Evolutionary conservation across 2,329 filamentous ascomycete genomes (phyloP).

Genomic region (Monascus ruber): DNA sequence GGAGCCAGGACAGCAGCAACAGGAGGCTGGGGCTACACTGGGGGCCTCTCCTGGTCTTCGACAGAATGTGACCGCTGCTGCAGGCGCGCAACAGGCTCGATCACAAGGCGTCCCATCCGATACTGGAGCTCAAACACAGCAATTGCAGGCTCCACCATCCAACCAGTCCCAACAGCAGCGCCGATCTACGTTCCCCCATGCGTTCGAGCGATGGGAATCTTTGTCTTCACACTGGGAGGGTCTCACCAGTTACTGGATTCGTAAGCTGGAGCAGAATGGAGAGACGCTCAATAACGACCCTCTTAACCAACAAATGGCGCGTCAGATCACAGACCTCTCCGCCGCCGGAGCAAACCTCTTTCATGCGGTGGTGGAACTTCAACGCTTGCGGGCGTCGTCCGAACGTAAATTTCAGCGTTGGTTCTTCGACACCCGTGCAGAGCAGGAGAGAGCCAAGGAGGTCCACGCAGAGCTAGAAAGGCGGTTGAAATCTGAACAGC

Average conservation of each 20-base stretch:
- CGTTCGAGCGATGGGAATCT: constrained; percentile 95
- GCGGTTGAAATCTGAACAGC: constrained; percentile 62
- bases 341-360: constrained; percentile 95
- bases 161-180: constrained; percentile 15
- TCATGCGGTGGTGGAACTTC: constrained; percentile 91
- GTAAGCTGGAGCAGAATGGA: constrained; percentile 78
- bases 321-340: constrained; percentile 94
- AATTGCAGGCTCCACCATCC: constrained; percentile 15
- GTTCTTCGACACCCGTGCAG: constrained; percentile 90
- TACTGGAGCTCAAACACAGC: constrained; percentile 6
- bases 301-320: constrained; percentile 73
- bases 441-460: constrained; percentile 77
- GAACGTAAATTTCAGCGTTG: constrained; percentile 97
- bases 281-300: constrained; percentile 74
- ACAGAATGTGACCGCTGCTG: constrained; percentile 5
- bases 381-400: constrained; percentile 83
- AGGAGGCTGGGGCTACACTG: constrained; percentile 5
- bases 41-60: constrained; percentile 6
- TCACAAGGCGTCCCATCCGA: constrained; percentile 6
- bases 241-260: constrained; percentile 93
- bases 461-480: constrained; percentile 68
- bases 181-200: constrained; percentile 76
- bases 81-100: constrained; percentile 2
- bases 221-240: constrained; percentile 97
- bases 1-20: constrained; percentile 6